Percentiles rank a stretch among this genome's conserved stretches.
Conservation (phyloP, 352 stramenopile species). For the Pythium oligandrum region DNA sequence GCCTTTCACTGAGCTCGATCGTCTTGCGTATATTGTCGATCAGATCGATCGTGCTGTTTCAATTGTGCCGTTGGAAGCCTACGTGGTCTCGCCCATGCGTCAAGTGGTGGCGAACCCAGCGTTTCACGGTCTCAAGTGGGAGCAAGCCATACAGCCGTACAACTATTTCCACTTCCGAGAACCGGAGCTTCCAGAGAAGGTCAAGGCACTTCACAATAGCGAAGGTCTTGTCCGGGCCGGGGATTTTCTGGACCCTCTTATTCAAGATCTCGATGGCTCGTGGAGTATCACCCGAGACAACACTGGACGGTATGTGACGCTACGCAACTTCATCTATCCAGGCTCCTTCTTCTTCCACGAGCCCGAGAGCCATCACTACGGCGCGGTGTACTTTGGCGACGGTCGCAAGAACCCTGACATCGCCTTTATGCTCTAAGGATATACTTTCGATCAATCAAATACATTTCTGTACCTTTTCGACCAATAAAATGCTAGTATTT, state of each 20-base stretch:
- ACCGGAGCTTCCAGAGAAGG: conserved; percentile 53
- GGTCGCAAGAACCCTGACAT: conserved; percentile 70
- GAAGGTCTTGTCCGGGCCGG: conserved; percentile 58
- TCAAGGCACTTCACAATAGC: conserved; percentile 42
- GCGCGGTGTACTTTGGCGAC: conserved; percentile 75
- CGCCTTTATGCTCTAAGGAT: conserved; percentile 57
- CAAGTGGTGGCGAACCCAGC: conserved; percentile 61
- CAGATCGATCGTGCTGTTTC: conserved; percentile 59
- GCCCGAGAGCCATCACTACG: conserved; percentile 42
- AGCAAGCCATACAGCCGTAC: conserved; percentile 53
- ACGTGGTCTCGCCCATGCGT: conserved; percentile 63
- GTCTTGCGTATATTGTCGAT: conserved; percentile 59
- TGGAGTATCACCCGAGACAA: conserved; percentile 68
- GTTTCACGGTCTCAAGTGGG: conserved; percentile 65
- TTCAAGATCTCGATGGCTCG: conserved; percentile 57
- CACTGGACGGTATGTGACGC: conserved; percentile 45
- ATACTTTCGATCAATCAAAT: too few relatives aligned
- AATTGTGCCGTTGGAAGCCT: conserved; percentile 58
- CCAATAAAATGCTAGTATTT: too few relatives aligned
- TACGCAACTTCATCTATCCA: conserved; percentile 64
- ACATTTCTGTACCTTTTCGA: too few relatives aligned
- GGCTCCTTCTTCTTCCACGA: conserved; percentile 65
- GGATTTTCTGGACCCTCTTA: conserved; percentile 67
- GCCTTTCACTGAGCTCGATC: conserved; percentile 66
- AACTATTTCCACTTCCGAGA: conserved; percentile 79